phyloP scores from a whole-genome alignment of 805 yeast species.

The Saturnispora sekii region DNA sequence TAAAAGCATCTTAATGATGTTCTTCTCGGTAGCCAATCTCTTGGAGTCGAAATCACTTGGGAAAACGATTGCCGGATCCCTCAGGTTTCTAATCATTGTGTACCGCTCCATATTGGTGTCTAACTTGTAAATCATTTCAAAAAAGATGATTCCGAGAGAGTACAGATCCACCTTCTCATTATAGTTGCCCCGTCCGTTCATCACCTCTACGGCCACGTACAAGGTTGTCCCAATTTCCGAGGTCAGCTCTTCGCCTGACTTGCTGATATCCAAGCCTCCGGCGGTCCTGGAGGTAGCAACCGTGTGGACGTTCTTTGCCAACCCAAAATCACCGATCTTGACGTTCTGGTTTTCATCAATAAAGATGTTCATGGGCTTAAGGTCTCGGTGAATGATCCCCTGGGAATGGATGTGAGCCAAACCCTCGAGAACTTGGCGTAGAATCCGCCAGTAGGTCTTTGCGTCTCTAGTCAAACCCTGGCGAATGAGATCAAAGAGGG shows the following conservation, averaged over 20 bases:
- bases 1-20: conserved; percentile 55
- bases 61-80: conserved; percentile 52
- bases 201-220: conserved; percentile 85
- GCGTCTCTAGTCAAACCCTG: conserved; percentile 63
- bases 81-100: conserved; percentile 51
- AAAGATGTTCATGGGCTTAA: conserved; percentile 92
- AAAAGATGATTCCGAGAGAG: conserved; percentile 87
- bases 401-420: conserved; percentile 83
- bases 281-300: conserved; percentile 7
- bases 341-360: conserved; percentile 83
- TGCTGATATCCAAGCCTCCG: conserved; percentile 12
- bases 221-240: conserved; percentile 91
- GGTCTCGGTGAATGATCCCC: conserved; percentile 90
- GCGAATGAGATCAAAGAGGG: conserved; percentile 71
- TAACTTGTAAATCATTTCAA: conserved; percentile 84
- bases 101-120: conserved; percentile 94
- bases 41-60: conserved; percentile 56
- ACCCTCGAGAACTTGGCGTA: conserved; percentile 84
- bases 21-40: conserved; percentile 48
- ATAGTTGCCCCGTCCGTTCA: conserved; percentile 63
- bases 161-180: conserved; percentile 94
- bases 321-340: conserved; percentile 94
- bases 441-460: conserved; percentile 81
- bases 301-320: conserved; percentile 77
- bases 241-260: conserved; percentile 62